Evolutionary conservation across 148 eudicot genomes (phyloP).

Genomic region (Vaccinium corymbosum): DNA sequence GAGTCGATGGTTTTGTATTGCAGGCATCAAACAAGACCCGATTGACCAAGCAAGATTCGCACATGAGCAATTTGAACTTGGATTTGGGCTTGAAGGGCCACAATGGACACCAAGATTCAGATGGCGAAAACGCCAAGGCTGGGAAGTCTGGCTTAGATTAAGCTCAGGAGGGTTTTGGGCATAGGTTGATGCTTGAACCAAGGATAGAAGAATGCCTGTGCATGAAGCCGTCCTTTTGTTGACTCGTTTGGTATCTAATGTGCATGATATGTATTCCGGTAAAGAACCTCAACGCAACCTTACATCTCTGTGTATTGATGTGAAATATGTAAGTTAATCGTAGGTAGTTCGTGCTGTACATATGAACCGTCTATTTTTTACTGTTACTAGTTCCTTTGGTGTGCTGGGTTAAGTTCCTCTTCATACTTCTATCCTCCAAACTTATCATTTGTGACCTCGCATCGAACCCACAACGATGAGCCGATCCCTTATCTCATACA

Average conservation of each 20-base stretch:
- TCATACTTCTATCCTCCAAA: too few species aligned
- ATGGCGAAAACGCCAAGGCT: not conserved
- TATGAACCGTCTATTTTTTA: not conserved
- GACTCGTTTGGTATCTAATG: not conserved
- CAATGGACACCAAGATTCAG: not conserved
- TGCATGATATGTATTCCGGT: not conserved
- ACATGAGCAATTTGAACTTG: conserved; percentile 2
- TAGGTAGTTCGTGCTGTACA: not conserved
- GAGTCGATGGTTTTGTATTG: not conserved
- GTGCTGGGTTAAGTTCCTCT: not conserved
- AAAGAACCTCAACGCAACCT: not conserved
- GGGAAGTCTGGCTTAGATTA: not conserved
- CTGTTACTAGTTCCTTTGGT: not conserved
- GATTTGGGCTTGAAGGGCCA: conserved; percentile 11
- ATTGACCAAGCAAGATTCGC: not conserved
- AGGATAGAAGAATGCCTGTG: not conserved
- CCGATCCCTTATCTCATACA: too few species aligned
- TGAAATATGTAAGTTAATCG: not conserved
- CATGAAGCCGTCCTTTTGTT: not conserved
- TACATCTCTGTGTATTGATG: not conserved
- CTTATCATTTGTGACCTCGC: too few species aligned
- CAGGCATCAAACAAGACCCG: not conserved
- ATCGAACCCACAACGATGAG: too few species aligned
- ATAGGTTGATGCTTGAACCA: not conserved
- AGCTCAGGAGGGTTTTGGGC: not conserved